Evolutionary conservation across 306 rosid genomes (phyloP).

Genomic region (Trichosanthes truncata): DNA sequence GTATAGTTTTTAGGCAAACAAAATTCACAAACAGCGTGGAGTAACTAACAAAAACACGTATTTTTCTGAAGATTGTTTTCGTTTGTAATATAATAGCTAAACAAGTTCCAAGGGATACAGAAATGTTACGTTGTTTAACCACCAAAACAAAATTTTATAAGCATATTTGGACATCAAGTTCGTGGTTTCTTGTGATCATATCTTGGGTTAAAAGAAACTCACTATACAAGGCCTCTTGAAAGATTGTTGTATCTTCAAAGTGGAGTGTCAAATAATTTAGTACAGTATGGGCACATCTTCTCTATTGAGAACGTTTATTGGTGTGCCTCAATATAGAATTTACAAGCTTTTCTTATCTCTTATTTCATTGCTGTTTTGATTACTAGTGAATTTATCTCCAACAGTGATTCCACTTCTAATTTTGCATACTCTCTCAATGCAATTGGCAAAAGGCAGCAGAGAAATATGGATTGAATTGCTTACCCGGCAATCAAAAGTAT

Average conservation of each 20-base stretch:
- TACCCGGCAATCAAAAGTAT: slow-evolving; percentile 70
- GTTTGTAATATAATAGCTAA: no score
- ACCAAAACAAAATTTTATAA: neutral
- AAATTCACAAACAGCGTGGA: neutral
- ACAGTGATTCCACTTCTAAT: neutral
- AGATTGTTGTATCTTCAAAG: no score
- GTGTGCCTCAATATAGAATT: no score
- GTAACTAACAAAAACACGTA: neutral
- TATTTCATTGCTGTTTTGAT: no score
- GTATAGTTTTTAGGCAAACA: neutral
- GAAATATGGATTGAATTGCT: slow-evolving; percentile 13
- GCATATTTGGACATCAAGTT: neutral
- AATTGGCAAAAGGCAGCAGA: neutral
- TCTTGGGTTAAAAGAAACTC: neutral
- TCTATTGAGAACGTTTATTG: no score
- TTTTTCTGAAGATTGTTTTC: neutral
- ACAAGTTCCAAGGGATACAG: neutral
- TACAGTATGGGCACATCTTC: no score
- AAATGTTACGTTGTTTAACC: no score
- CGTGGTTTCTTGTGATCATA: neutral
- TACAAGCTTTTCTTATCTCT: no score
- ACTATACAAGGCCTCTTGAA: no score
- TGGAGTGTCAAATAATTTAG: no score
- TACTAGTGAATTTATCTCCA: no score
- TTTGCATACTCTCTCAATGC: neutral